phyloP scores from a whole-genome alignment of 169 alveolate species.

The Eimeria acervulina region DNA sequence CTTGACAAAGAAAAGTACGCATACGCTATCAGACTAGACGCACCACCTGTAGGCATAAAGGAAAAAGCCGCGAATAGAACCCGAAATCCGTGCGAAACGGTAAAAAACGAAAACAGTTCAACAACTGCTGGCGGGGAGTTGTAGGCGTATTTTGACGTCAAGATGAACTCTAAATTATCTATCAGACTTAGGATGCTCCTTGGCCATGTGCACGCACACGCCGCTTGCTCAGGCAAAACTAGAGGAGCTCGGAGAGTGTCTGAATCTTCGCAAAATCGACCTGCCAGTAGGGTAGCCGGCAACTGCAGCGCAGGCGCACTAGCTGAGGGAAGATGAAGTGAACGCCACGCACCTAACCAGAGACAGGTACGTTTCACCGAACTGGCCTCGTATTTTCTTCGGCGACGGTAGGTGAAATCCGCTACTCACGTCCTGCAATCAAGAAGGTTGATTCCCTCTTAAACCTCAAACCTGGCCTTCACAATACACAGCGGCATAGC shows the following conservation, averaged over 20 bases:
- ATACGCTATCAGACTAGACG: neutral
- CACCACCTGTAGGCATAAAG: neutral
- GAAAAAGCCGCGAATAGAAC: neutral
- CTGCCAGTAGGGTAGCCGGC: neutral
- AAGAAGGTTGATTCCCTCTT: neutral
- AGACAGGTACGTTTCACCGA: neutral
- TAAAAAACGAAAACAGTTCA: neutral
- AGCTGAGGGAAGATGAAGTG: neutral
- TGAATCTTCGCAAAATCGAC: neutral
- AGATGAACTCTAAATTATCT: no score
- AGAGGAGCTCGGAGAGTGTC: neutral
- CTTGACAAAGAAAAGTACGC: neutral
- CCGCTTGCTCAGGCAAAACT: neutral
- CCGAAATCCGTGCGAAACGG: neutral
- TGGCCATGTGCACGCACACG: neutral
- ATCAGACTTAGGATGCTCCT: neutral
- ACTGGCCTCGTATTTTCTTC: neutral
- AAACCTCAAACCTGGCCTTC: neutral
- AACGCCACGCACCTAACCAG: neutral
- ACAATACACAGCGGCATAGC: neutral
- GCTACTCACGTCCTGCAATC: neutral
- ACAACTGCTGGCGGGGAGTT: neutral
- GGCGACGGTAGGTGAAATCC: neutral
- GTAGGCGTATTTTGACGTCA: neutral
- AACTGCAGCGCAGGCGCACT: neutral